Base-by-base conservation (phyloP, 805 yeast genomes). In the Candida arabinofermentans region DNA sequence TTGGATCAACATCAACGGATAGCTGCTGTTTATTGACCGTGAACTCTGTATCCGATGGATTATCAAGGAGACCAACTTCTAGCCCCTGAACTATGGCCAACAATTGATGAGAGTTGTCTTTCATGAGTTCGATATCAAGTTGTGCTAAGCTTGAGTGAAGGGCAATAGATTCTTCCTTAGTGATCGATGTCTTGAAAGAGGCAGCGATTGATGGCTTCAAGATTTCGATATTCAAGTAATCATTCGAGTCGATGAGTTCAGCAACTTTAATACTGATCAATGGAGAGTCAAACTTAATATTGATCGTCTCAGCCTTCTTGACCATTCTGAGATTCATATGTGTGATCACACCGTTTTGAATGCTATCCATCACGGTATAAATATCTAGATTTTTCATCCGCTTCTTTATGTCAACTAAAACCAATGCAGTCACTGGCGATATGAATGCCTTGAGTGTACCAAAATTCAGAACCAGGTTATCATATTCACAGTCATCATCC, bases 331-430 rank as follows among this genome's bases (percentile, higher is more conserved):
- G 17, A 10, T 31, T 41, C 21, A 86, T 58, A 8, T 65, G 62
- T 26, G 62, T 59, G 10, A 86, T 68, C 2, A 83, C 74, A 8
- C 77, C 75, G 14, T 76, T 58, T 44, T 90, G 95, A 13, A 88
- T 61, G 14, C 59, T 58, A 58, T 90, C 96, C 51, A 89, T 64
- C 5, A 79, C 66, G 10, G 70, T 66, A 8, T 70, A 71, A 26
- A 79, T 55, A 2, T 73, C 65, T 13, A 66, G 64, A 14, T 59
- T 60, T 19, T 67, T 64, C 26, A 79, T 51, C 1, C 60, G 63
- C 1, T 72, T 62, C 0, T 77, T 23, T 1, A 71, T 54, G 4
- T 59, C 57, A 9, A 50, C 44, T 10, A 53, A 13, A 7, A 50
- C 46, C 9, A 45, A 33, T 0, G 53, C 29, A 8, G 52, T 23